phyloP scores from a whole-genome alignment of 2,329 filamentous ascomycete genomes.

The Tolypocladium album region DNA sequence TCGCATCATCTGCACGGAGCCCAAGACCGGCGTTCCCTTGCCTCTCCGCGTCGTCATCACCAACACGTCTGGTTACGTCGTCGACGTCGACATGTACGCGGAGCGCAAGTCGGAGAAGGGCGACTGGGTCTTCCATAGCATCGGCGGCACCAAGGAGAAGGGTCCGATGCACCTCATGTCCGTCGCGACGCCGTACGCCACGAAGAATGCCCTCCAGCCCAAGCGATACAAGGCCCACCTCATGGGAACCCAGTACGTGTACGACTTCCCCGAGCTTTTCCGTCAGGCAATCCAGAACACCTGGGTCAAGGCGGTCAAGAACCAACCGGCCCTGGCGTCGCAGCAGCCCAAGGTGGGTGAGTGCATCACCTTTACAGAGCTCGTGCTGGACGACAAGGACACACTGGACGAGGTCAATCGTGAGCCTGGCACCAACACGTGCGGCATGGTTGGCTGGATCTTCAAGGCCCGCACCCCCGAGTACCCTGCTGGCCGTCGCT shows the following conservation, averaged over 20 bases:
- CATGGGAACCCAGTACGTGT: constrained; percentile 98
- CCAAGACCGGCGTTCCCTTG: constrained; percentile 70
- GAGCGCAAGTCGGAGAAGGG: constrained; percentile 98
- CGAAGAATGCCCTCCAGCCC: constrained; percentile 96
- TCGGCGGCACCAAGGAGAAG: constrained; percentile 89
- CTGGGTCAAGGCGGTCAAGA: constrained; percentile 69
- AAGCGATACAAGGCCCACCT: constrained; percentile 99
- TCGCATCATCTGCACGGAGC: constrained; percentile 94
- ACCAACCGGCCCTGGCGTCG: constrained; percentile 61
- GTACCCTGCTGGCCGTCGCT: constrained; percentile 83
- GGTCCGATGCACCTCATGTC: constrained; percentile 90
- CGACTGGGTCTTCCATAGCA: constrained; percentile 97
- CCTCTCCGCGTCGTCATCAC: constrained; percentile 93
- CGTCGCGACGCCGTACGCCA: constrained; percentile 86
- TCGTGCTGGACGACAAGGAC: constrained; percentile 90
- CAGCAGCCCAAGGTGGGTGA: constrained; percentile 80
- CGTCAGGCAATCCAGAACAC: constrained; percentile 93
- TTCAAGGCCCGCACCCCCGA: constrained; percentile 91
- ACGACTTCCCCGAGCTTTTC: constrained; percentile 99
- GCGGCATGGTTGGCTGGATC: constrained; percentile 98
- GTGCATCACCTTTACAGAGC: constrained; percentile 87
- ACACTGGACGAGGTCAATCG: constrained; percentile 87
- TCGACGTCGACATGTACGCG: constrained; percentile 94
- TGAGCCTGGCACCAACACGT: constrained; percentile 88
- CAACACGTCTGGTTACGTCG: constrained; percentile 96